Base-by-base conservation (phyloP, 139 green algal species). In the Edaphochlamys debaryana region DNA sequence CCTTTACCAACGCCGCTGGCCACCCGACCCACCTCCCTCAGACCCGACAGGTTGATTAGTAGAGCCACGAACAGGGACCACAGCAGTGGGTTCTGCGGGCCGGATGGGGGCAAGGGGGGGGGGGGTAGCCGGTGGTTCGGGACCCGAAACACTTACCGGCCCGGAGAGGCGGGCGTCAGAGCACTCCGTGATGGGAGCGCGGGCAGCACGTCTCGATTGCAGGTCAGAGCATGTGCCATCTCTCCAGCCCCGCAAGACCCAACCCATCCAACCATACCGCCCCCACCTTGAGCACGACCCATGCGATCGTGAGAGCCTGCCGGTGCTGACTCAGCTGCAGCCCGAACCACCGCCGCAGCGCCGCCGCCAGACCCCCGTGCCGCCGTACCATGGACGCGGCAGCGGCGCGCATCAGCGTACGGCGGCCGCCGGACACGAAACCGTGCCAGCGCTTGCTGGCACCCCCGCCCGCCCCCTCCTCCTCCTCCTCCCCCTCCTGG, bases 1-100 rank as follows among this genome's bases (percentile, higher is more conserved):
- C n/a, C n/a, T n/a, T n/a, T n/a, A n/a, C n/a, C n/a, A n/a, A n/a
- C n/a, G n/a, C n/a, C n/a, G n/a, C n/a, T n/a, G n/a, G n/a, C n/a
- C n/a, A n/a, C n/a, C n/a, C n/a, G n/a, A n/a, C n/a, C n/a, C 7
- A 79, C 36, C 13, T 34, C 29, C 20, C 84, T 42, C 60, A 88
- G 70, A 1, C 84, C 77, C 20, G 56, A 78, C 29, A 80, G 56
- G 36, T 76, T 82, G 62, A 88, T 34, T 34, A 88, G 36, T 30
- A 85, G 40, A 9, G 77, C 84, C 11, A 85, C 45, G n/a, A 88
- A 52, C 27, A 88, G 78, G 9, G 77, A 82, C 84, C 84, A 88
- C 56, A 88, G 69, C 84, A 88, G 82, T 13, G 84, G 84, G 70
- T 88, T 88, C 73, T 82, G 72, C 29, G 41, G 30, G 29, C 20